phyloP scores from a whole-genome alignment of 768 basidiomycete genomes.

The Hygrocybe coccinea region DNA sequence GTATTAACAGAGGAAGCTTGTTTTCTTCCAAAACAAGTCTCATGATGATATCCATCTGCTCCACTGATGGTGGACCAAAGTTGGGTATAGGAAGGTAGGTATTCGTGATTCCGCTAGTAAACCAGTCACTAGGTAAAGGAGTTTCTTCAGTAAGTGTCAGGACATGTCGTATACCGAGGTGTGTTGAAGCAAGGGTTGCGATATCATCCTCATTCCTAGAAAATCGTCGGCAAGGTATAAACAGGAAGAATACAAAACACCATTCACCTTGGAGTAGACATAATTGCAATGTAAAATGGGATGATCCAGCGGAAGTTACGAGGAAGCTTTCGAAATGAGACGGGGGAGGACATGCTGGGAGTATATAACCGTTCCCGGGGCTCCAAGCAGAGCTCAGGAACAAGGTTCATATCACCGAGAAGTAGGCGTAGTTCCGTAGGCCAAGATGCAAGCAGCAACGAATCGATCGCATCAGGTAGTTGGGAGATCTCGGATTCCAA shows the following conservation, averaged over 20 bases:
- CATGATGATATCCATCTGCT: conserved; percentile 57
- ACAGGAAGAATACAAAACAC: not conserved
- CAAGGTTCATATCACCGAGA: conserved; percentile 28
- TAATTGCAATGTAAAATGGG: conserved; percentile 53
- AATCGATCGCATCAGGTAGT: conserved; percentile 31
- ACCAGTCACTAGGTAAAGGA: conserved; percentile 46
- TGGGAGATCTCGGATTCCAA: conserved; percentile 39
- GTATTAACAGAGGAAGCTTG: conserved; percentile 49
- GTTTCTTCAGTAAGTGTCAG: conserved; percentile 57
- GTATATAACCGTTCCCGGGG: conserved; percentile 40
- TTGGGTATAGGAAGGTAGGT: conserved; percentile 55
- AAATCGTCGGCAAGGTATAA: not conserved
- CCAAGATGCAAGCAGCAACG: conserved; percentile 41
- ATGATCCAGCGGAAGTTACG: conserved; percentile 63
- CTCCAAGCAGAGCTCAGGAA: conserved; percentile 38
- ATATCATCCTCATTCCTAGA: conserved; percentile 44
- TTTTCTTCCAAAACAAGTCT: conserved; percentile 39
- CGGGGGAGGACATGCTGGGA: conserved; percentile 19
- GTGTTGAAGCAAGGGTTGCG: conserved; percentile 37
- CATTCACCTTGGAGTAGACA: conserved; percentile 45
- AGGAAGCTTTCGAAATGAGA: conserved; percentile 39
- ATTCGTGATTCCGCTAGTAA: conserved; percentile 42
- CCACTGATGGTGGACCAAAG: conserved; percentile 49
- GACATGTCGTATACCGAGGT: conserved; percentile 53
- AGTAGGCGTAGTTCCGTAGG: conserved; percentile 29